Conservation (phyloP, 495 filamentous ascomycete genomes). For the Xylaria palmicola region DNA sequence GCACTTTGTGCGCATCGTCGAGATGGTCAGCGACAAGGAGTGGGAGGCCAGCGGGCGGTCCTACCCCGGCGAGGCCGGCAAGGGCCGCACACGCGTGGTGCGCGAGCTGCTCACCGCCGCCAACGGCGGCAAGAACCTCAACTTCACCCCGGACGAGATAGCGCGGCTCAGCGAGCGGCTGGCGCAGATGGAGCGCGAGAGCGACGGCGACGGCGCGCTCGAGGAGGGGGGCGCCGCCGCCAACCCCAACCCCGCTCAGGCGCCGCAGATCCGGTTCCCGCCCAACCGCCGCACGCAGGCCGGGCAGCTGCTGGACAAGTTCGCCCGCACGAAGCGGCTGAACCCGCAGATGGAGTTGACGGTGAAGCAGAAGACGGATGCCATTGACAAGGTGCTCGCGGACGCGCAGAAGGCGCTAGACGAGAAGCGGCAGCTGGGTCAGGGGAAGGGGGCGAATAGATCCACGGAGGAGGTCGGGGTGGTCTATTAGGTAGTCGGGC, state of each 20-base stretch:
- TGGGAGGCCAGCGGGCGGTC: slow-evolving; percentile 46
- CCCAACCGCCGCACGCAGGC: not conserved
- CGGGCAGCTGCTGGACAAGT: not conserved
- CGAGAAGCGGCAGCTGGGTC: no score
- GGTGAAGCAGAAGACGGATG: slow-evolving; percentile 16
- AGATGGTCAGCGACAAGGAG: slow-evolving; percentile 70
- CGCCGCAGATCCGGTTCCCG: slow-evolving; percentile 13
- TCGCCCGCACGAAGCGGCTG: not conserved
- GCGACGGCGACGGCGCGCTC: not conserved
- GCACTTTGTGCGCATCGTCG: slow-evolving; percentile 72
- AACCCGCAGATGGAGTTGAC: not conserved
- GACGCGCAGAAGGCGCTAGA: not conserved
- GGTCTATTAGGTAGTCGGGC: no score
- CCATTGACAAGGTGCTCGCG: slow-evolving; percentile 20
- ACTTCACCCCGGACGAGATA: slow-evolving; percentile 3
- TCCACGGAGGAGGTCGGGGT: no score
- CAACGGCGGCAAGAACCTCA: not conserved
- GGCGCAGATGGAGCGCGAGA: slow-evolving; percentile 29
- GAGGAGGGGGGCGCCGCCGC: slow-evolving; percentile 1
- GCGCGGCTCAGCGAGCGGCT: slow-evolving; percentile 17
- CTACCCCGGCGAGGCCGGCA: slow-evolving; percentile 46
- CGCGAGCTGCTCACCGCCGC: slow-evolving; percentile 22
- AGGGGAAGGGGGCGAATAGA: no score
- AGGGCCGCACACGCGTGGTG: slow-evolving; percentile 36
- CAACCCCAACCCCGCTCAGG: not conserved